Base-by-base conservation (phyloP, 371 early-diverging fungal genomes). In the Apophysomyces variabilis region DNA sequence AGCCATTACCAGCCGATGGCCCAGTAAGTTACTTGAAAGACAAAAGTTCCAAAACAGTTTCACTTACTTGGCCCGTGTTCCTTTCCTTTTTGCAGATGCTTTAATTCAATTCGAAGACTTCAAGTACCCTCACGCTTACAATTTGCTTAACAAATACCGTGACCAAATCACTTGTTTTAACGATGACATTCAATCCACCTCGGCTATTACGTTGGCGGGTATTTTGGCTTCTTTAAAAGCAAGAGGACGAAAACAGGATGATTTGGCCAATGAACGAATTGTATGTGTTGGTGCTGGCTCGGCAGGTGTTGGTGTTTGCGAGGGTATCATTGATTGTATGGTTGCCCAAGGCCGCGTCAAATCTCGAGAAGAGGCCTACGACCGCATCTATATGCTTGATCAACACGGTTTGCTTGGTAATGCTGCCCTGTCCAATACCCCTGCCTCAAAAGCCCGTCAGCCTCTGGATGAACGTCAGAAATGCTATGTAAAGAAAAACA, bases 221-320 rank as follows among this genome's bases (percentile, higher is more conserved):
- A 78, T 89, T 38, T 73, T 89, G 35, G 84, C 85, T 37, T 75
- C 88, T 1, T 62, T 90, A 26, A 88, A 87, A 64, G 86, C 85
- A 11, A 81, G 87, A 64, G 74, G 83, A 0, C 47, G 47, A 13
- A 54, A 75, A 26, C 79, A 80, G 59, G 83, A 87, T 7, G 71
- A 72, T 11, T 58, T 83, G 14, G 59, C 66, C 7, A 59, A 79
- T 44, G 83, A 83, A 58, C 80, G 83, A 16, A 85, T 89, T 39
- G 69, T 90, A 11, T 89, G 87, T 67, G 85, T 88, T 26, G 90
- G 90, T 21, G 88, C 90, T n/a, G 90, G 90, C 5, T 83, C 85
- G 38, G 88, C 90, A 12, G 90, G 89, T 62, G 87, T 89, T 6
- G 90, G 90, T 74, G 87, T 89, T 2, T 87, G 88, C 66, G 88